Evolutionary conservation across 345 rosid genomes (phyloP).

Genomic region (Eucalyptus regnans): DNA sequence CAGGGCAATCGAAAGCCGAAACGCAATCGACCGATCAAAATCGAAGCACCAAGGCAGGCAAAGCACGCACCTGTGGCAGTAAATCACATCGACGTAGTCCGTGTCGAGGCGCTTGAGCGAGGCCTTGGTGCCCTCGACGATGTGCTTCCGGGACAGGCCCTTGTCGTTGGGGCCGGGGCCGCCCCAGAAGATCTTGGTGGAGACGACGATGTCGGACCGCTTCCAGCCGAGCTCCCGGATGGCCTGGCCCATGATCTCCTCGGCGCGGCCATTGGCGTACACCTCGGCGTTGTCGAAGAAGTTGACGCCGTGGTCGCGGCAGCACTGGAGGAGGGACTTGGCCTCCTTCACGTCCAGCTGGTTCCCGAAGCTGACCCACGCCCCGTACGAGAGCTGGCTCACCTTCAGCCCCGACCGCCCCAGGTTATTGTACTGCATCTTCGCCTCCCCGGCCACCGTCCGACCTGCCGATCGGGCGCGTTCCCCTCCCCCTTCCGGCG

Average conservation of each 20-base stretch:
- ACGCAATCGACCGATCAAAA: neutral
- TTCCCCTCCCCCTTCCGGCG: neutral
- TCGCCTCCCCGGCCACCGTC: neutral
- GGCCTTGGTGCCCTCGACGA: conserved; percentile 88
- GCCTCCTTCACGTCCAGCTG: conserved; percentile 97
- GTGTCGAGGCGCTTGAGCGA: conserved; percentile 86
- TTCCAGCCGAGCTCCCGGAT: conserved; percentile 98
- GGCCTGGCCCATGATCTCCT: conserved; percentile 99
- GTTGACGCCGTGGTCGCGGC: conserved; percentile 86
- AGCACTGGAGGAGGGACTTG: conserved; percentile 82
- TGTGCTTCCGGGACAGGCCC: conserved; percentile 83
- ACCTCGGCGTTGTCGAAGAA: conserved; percentile 99
- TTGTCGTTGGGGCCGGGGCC: conserved; percentile 95
- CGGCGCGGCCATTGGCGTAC: conserved; percentile 92
- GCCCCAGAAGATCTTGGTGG: conserved; percentile 99
- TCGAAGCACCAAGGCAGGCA: neutral
- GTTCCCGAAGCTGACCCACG: conserved; percentile 97
- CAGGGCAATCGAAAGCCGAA: neutral
- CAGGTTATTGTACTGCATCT: conserved; percentile 86
- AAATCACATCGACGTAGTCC: conserved; percentile 86
- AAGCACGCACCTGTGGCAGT: conserved; percentile 52
- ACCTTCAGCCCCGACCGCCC: conserved; percentile 90
- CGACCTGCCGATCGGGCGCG: neutral
- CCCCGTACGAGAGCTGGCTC: conserved; percentile 84
- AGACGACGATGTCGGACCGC: conserved; percentile 78